A percentile compares a stretch with the other conserved stretches of the same genome.
These are phyloP conservation scores for Hypoxylon cercidicola DNA, from an alignment of 495 filamentous ascomycete species.

Conservation along the genomic window DNA sequence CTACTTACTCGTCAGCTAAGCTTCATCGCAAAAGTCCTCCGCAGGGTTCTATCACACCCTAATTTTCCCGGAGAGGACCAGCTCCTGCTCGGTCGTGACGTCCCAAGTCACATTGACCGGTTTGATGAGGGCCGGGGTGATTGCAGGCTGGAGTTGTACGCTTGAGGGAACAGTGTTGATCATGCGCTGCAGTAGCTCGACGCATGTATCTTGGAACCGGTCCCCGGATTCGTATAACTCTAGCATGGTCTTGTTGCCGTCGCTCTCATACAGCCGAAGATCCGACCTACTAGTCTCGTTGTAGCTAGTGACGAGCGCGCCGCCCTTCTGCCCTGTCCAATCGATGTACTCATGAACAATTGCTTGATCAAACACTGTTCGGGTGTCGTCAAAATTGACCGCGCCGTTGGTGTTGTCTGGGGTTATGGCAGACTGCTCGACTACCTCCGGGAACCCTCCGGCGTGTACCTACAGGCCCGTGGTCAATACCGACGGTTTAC, in stretches of 20 bases:
- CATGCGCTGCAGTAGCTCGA: constrained; percentile 56
- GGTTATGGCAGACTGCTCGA: constrained; percentile 36
- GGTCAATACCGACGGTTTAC: constrained; percentile 48
- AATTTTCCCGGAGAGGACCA: constrained; percentile 39
- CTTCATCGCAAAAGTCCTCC: not conserved
- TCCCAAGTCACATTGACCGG: constrained; percentile 51
- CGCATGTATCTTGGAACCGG: constrained; percentile 54
- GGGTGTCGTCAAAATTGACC: constrained; percentile 51
- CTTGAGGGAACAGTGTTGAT: constrained; percentile 58
- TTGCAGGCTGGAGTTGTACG: constrained; percentile 52
- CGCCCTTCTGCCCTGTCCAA: constrained; percentile 48
- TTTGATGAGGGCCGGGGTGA: constrained; percentile 60
- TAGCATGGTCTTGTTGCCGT: constrained; percentile 59
- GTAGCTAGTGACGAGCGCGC: constrained; percentile 55
- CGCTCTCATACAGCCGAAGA: constrained; percentile 55
- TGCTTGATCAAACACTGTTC: constrained; percentile 52
- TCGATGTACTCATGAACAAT: constrained; percentile 59
- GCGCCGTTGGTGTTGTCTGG: constrained; percentile 47
- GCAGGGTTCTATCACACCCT: constrained; percentile 26
- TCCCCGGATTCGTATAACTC: constrained; percentile 48
- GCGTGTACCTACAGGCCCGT: constrained; percentile 47
- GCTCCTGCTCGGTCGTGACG: constrained; percentile 18
- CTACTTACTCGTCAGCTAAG: constrained; percentile 18
- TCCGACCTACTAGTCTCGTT: constrained; percentile 55
- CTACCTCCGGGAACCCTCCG: constrained; percentile 41